phyloP scores from a whole-genome alignment of 768 basidiomycete genomes.

The Pleurotus tuber-regium region DNA sequence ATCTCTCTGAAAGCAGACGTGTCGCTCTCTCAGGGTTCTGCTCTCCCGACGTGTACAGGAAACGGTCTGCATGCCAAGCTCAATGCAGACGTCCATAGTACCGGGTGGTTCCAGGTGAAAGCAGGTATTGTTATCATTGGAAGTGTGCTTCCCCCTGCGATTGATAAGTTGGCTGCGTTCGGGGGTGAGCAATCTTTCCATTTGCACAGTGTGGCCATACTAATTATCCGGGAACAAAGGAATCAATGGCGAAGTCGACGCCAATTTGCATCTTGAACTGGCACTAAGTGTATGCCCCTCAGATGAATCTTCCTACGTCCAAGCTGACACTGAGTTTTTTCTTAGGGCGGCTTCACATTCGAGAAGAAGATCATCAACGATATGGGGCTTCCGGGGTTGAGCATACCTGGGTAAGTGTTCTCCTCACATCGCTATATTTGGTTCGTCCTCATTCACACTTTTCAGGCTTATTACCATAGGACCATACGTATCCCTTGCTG shows the following conservation, averaged over 20 bases:
- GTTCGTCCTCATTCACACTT: neutral
- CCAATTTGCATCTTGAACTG: slow-evolving; percentile 24
- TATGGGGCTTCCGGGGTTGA: slow-evolving; percentile 28
- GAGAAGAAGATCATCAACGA: slow-evolving; percentile 26
- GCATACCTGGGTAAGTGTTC: slow-evolving; percentile 28
- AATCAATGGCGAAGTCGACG: slow-evolving; percentile 26
- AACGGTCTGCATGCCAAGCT: neutral
- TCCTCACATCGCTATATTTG: neutral
- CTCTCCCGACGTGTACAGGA: neutral
- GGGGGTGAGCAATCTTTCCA: slow-evolving; percentile 4
- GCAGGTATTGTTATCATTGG: slow-evolving; percentile 22
- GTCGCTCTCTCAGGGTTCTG: neutral
- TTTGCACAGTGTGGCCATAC: neutral
- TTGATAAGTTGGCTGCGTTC: slow-evolving; percentile 26
- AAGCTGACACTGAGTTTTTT: neutral
- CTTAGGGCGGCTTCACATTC: slow-evolving; percentile 25
- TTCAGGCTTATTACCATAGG: slow-evolving; percentile 37
- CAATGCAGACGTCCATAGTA: neutral
- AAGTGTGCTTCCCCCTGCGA: slow-evolving; percentile 26
- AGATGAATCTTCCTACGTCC: neutral
- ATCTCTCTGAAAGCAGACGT: slow-evolving; percentile 16
- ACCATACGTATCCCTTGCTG: slow-evolving; percentile 35
- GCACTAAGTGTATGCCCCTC: slow-evolving; percentile 21
- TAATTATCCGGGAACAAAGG: slow-evolving; percentile 11
- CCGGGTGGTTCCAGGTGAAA: slow-evolving; percentile 19